These are phyloP conservation scores for Picea sitchensis DNA, from an alignment of 75 land plant species.

Conservation along the genomic window DNA sequence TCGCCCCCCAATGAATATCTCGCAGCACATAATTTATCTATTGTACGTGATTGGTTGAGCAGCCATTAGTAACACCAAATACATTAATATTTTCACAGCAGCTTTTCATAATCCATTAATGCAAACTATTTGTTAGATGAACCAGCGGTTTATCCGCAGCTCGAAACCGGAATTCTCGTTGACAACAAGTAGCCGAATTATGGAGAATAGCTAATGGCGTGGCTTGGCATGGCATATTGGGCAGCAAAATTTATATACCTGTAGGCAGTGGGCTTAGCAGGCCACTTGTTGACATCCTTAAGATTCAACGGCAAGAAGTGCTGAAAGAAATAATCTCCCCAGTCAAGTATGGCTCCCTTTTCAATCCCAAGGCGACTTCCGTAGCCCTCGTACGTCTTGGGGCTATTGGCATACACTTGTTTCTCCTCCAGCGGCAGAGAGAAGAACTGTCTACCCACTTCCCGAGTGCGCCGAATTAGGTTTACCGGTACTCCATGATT, in stretches of 20 bases:
- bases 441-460: slow-evolving; percentile 59
- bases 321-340: slow-evolving; percentile 81
- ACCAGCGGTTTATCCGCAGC: not conserved
- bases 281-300: slow-evolving; percentile 54
- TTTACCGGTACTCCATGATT: slow-evolving; percentile 57
- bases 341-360: slow-evolving; percentile 50
- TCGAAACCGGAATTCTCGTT: not conserved
- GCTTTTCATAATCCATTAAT: no score
- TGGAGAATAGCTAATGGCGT: not conserved
- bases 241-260: slow-evolving; percentile 29
- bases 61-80: no score
- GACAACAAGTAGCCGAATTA: not conserved
- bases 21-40: no score
- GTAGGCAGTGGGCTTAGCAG: slow-evolving; percentile 41
- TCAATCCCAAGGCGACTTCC: slow-evolving; percentile 59
- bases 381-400: slow-evolving; percentile 69
- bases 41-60: no score
- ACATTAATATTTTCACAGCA: no score
- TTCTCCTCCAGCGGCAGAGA: slow-evolving; percentile 60
- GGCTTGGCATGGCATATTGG: not conserved
- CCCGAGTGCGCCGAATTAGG: slow-evolving; percentile 19
- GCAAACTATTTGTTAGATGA: no score
- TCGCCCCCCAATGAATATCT: no score
- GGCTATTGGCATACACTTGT: slow-evolving; percentile 51
- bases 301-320: slow-evolving; percentile 24